These are phyloP conservation scores for Rhodotorula sp. DNA, from an alignment of 1,284 basidiomycete genomes.

Conservation along the genomic window DNA sequence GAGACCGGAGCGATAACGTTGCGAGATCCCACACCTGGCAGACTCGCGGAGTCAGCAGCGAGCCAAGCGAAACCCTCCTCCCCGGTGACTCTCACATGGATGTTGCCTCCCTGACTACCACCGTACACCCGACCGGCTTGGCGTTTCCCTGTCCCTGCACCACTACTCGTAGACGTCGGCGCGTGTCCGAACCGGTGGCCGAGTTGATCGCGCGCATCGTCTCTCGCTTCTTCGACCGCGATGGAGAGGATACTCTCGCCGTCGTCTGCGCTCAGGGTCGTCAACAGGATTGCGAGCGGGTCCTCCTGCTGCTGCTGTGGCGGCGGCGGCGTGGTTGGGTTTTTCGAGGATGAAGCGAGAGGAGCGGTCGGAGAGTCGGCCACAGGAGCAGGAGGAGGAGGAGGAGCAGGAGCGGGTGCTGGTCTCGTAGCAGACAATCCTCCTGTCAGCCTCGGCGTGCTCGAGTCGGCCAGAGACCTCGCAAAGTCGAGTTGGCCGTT, in stretches of 20 bases:
- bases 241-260: conserved; percentile 29
- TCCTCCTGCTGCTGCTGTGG: not conserved
- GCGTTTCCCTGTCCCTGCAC: not conserved
- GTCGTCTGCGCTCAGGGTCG: conserved; percentile 24
- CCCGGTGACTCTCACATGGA: conserved; percentile 58
- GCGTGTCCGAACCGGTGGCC: too few species aligned
- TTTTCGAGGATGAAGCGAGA: not conserved
- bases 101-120: conserved; percentile 75
- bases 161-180: not conserved
- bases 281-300: conserved; percentile 8
- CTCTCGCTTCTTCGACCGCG: conserved; percentile 24
- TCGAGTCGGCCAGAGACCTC: too few species aligned
- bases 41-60: not conserved
- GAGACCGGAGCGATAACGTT: conserved; percentile 66
- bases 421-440: not conserved
- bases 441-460: too few species aligned
- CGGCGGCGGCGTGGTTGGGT: too few species aligned
- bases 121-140: conserved; percentile 62
- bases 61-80: not conserved
- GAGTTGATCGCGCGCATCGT: not conserved
- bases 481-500: too few species aligned
- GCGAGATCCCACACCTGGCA: conserved; percentile 76
- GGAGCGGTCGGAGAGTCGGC: not conserved
- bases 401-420: not conserved
- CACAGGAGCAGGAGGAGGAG: not conserved